phyloP scores from a whole-genome alignment of 345 rosid species.

The Reutealis trisperma region DNA sequence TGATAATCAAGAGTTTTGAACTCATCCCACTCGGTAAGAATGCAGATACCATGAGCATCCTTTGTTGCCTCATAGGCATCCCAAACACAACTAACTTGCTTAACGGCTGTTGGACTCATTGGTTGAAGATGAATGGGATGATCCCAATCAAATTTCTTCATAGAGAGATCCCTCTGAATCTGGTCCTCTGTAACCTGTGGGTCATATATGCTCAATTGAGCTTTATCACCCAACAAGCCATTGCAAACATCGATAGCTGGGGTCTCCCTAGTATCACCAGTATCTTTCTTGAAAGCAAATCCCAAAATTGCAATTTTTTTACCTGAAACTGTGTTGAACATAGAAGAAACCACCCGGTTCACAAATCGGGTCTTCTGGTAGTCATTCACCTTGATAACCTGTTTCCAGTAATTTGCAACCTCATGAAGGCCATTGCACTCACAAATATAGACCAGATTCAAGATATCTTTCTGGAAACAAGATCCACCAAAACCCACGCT shows the following conservation, averaged over 20 bases:
- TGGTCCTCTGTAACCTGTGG: conserved; percentile 32
- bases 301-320: conserved; percentile 34
- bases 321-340: conserved; percentile 35
- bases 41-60: conserved; percentile 30
- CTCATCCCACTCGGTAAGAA: conserved; percentile 36
- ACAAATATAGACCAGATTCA: conserved; percentile 33
- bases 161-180: conserved; percentile 28
- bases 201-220: conserved; percentile 28
- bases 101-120: conserved; percentile 16
- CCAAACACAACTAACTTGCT: conserved; percentile 24
- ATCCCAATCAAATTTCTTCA: conserved; percentile 36
- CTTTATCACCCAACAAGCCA: conserved; percentile 34
- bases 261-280: conserved; percentile 36
- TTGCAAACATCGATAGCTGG: conserved; percentile 35
- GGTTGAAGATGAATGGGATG: conserved; percentile 32
- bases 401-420: conserved; percentile 35
- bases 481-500: conserved; percentile 38
- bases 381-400: conserved; percentile 34
- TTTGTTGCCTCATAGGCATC: conserved; percentile 31
- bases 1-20: conserved; percentile 33
- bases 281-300: conserved; percentile 35
- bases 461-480: conserved; percentile 32
- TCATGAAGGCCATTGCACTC: conserved; percentile 35
- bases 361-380: conserved; percentile 32
- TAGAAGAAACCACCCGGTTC: conserved; percentile 31